Evolutionary conservation across 2,329 filamentous ascomycete species (phyloP), one percentile per base, ranked within the genome.

Genomic region (Simplicillium sp.): DNA sequence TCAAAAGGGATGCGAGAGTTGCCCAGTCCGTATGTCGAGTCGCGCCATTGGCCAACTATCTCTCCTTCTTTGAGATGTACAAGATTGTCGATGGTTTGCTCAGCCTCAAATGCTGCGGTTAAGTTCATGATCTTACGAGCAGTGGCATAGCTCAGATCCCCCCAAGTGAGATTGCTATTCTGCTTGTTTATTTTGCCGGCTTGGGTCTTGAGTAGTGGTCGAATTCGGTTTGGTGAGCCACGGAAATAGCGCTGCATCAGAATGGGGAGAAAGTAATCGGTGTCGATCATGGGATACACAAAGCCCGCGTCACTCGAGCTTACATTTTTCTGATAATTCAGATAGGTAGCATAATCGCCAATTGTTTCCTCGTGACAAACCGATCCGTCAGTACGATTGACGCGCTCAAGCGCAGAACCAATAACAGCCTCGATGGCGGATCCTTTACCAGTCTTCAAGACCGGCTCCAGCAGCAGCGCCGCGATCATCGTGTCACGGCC

Each of bases 291-390:
- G 14, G 70, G 71, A 49, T 80, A 80, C 35, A 71, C 68, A 46
- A 74, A 82, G 0, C 60, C 57, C 0, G 75, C 70, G 2, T 67
- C 68, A 0, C 67, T 73, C 9, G 70, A 75, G 1, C 59, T 58
- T 5, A 76, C 61, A 32, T 72, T 73, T 3, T 73, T 60, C 42
- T 77, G 65, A 8, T 66, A 41, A 44, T 82, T 78, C 1, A 77
- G 56, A 49, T 65, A 80, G 0, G 77, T 80, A 0, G 77, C 75
- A 50, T 82, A 82, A 50, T 82, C 80, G 4, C 69, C 77, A 46
- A 82, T 75, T 0, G 74, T 77, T 51, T 82, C 79, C 52, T 83
- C 77, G 46, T 83, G 80, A 37, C 73, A 79, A 1, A 74, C 75
- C 13, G 66, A 75, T 0, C 78, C 78, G 48, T 81, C 76, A 0